Evolutionary conservation across 2,329 filamentous ascomycete species (phyloP).

Genomic region (Pseudogymnoascus sp.): DNA sequence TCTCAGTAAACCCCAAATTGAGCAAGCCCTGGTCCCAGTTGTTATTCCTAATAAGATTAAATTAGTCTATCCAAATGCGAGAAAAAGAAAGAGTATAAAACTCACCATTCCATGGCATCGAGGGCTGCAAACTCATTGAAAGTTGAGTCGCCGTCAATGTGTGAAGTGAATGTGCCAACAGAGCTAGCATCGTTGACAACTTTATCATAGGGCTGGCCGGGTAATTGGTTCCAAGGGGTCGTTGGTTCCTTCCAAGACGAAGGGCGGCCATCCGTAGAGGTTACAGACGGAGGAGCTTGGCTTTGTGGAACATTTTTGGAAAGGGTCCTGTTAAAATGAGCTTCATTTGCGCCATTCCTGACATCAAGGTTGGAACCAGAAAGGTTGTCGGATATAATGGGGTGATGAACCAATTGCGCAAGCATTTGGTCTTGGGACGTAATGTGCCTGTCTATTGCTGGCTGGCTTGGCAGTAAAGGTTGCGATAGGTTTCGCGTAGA

Average conservation of each 20-base stretch:
- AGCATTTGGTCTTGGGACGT: not conserved
- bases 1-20: conserved; percentile 30
- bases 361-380: not conserved
- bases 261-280: not conserved
- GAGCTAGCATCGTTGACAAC: conserved; percentile 17
- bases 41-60: conserved; percentile 20
- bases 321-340: not conserved
- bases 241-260: not conserved
- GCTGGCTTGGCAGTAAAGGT: not conserved
- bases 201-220: conserved; percentile 12
- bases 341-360: not conserved
- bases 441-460: not conserved
- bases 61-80: conserved; percentile 15
- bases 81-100: not conserved
- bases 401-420: not conserved
- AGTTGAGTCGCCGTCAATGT: conserved; percentile 37
- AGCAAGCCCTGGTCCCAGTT: conserved; percentile 29
- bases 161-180: conserved; percentile 16
- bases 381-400: not conserved
- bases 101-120: conserved; percentile 43
- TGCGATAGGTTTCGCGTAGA: conserved; percentile 5
- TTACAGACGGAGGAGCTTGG: not conserved
- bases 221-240: not conserved
- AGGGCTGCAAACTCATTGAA: conserved; percentile 52
- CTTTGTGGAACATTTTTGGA: not conserved